A percentile compares a stretch with the other conserved stretches of the same genome.
These are phyloP conservation scores for Citrullus amarus DNA, from an alignment of 306 rosid species.

Conservation along the genomic window DNA sequence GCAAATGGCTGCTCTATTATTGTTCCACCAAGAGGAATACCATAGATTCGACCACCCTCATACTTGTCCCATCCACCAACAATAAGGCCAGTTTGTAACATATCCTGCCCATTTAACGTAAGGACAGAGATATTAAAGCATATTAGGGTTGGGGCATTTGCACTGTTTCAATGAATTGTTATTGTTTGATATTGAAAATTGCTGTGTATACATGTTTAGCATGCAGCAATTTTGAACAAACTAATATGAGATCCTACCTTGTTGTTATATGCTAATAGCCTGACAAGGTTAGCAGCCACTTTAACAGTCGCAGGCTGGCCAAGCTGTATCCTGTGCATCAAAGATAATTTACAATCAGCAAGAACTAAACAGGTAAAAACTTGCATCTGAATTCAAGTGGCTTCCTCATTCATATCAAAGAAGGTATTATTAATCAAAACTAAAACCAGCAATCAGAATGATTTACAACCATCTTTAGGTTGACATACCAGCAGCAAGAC, in stretches of 20 bases:
- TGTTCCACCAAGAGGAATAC: conserved; percentile 90
- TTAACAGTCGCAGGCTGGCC: conserved; percentile 97
- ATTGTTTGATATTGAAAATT: background rate
- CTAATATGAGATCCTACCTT: conserved; percentile 42
- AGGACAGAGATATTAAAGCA: background rate
- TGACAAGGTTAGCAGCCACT: conserved; percentile 82
- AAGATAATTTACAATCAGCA: background rate
- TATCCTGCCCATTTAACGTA: conserved; percentile 47
- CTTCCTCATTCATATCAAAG: background rate
- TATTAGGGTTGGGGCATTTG: background rate
- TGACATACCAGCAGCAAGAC: background rate
- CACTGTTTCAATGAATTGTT: background rate
- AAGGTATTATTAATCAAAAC: background rate
- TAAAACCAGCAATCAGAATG: background rate
- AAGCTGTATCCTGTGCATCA: conserved; percentile 62
- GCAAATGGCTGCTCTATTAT: conserved; percentile 77
- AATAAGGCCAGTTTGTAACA: conserved; percentile 73
- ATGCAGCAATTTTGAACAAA: background rate
- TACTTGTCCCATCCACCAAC: conserved; percentile 98
- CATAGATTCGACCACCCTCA: conserved; percentile 85
- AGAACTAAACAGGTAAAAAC: background rate
- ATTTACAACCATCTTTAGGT: background rate
- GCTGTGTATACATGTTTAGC: background rate
- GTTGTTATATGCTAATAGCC: conserved; percentile 77
- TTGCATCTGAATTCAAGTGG: background rate